Evolutionary conservation across 805 yeast species (phyloP), one percentile per base, ranked within the genome.

Genomic region (Pichia cabralensis): DNA sequence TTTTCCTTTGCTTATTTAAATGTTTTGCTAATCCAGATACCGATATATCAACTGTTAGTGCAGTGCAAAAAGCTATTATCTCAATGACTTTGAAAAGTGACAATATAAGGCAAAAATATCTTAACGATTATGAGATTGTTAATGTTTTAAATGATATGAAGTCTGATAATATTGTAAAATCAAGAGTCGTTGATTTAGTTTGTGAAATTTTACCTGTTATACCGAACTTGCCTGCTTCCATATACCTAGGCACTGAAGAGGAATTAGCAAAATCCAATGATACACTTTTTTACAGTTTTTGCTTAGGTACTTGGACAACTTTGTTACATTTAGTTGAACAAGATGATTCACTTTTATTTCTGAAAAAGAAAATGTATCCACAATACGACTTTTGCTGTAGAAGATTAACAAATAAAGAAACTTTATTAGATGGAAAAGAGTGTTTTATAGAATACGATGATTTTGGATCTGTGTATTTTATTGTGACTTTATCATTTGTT

Each of bases 161-260:
- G 27, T 21, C 22, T 6, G 48, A 58, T 28, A 46, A 51, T 2
- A 42, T 45, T 11, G 43, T 48, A 7, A 44, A 47, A 29, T 48
- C 58, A 13, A 47, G 61, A 34, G 42, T 59, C 3, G 50, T 56
- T 38, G 61, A 52, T 32, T 40, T 60, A 26, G 30, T 56, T 1
- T 46, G 50, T n/a, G 43, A 48, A 3, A 26, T 58, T 14, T 37
- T 59, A 14, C 51, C 47, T 0, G 39, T 42, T n/a, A 28, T 48
- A 7, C 54, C 50, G 13, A 30, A 30, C 8, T 18, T 55, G 4
- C 60, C 62, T 3, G 33, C 38, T 2, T 42, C 46, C 1, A 30
- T 60, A 19, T 50, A 57, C 18, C 32, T 50, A 15, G 40, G 55
- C 18, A 15, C 48, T 0, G 40, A 42, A 9, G 33, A 41, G 1